Conservation (phyloP, 495 filamentous ascomycete genomes). For the Podospora bellae-mahoneyi region DNA sequence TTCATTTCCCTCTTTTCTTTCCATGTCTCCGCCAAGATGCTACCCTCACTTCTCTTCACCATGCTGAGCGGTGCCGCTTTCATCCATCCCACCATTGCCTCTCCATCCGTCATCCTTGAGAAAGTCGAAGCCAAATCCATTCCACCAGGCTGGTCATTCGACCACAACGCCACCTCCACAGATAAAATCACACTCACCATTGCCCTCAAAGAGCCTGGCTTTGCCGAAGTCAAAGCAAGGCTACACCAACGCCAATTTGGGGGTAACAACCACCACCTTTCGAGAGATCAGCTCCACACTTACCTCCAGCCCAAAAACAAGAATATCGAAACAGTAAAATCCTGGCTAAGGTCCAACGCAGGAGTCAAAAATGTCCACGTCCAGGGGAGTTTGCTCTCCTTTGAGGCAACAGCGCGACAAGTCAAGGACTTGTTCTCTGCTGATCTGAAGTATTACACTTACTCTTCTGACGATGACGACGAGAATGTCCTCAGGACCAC, state of each 20-base stretch:
- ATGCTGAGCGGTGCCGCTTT: conserved; percentile 21
- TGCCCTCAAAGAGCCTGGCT: conserved; percentile 37
- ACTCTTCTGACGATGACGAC: conserved; percentile 20
- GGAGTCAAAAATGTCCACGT: conserved; percentile 28
- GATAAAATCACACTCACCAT: conserved; percentile 34
- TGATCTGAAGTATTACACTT: conserved; percentile 36
- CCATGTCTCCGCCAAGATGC: conserved; percentile 17
- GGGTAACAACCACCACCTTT: conserved; percentile 26
- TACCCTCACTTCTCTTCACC: conserved; percentile 8
- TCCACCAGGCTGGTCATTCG: conserved; percentile 28
- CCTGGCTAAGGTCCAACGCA: conserved; percentile 35
- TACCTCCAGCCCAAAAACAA: conserved; percentile 28
- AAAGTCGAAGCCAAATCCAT: conserved; percentile 15
- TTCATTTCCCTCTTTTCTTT: background rate
- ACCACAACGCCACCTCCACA: conserved; percentile 22
- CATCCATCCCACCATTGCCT: conserved; percentile 20
- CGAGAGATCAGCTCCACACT: conserved; percentile 30
- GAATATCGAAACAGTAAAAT: conserved; percentile 25
- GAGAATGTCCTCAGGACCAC: background rate
- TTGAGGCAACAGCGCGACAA: conserved; percentile 33
- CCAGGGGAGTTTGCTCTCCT: conserved; percentile 32
- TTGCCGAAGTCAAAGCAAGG: conserved; percentile 34
- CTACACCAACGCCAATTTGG: conserved; percentile 22
- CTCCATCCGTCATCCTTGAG: conserved; percentile 24
- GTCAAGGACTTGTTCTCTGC: conserved; percentile 41